Conservation (phyloP, 202 grass and related monocot species). For the Eragrostis tef region DNA sequence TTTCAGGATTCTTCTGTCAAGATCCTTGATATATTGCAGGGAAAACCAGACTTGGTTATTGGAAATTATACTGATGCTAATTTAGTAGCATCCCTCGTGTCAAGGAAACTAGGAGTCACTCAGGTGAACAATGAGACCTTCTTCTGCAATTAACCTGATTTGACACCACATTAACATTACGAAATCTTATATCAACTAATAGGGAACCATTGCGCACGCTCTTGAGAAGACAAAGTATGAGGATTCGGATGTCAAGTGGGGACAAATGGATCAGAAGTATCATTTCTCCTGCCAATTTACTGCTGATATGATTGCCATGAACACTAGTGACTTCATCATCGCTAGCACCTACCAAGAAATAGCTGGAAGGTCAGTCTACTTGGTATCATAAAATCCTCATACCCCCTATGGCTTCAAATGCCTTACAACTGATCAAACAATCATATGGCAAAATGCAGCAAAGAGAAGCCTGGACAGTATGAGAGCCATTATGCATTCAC, state of each 20-base stretch:
- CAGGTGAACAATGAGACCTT: conserved; percentile 49
- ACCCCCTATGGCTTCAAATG: no score
- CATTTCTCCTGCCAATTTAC: conserved; percentile 99
- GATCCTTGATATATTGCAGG: conserved; percentile 78
- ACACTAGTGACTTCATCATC: conserved; percentile 91
- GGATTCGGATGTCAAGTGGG: conserved; percentile 95
- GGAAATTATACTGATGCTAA: conserved; percentile 96
- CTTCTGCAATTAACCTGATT: no score
- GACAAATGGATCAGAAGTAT: conserved; percentile 80
- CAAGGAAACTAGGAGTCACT: conserved; percentile 84
- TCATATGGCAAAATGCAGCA: conserved; percentile 44
- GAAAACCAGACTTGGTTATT: conserved; percentile 91
- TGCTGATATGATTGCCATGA: conserved; percentile 97
- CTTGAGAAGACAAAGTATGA: conserved; percentile 97
- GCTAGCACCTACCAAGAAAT: conserved; percentile 97
- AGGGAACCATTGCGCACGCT: conserved; percentile 96
- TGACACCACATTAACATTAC: no score
- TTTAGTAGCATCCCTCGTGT: conserved; percentile 86
- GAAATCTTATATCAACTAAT: not conserved
- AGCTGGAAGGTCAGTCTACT: conserved; percentile 61
- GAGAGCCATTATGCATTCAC: conserved; percentile 82
- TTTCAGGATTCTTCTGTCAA: conserved; percentile 76
- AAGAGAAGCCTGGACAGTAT: conserved; percentile 90
- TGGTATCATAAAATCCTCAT: no score
- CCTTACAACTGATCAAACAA: no score